A percentile compares a stretch with the other conserved stretches of the same genome.
phyloP scores from a whole-genome alignment of 129 eudicot genomes.

The Heracleum sosnowskyi region DNA sequence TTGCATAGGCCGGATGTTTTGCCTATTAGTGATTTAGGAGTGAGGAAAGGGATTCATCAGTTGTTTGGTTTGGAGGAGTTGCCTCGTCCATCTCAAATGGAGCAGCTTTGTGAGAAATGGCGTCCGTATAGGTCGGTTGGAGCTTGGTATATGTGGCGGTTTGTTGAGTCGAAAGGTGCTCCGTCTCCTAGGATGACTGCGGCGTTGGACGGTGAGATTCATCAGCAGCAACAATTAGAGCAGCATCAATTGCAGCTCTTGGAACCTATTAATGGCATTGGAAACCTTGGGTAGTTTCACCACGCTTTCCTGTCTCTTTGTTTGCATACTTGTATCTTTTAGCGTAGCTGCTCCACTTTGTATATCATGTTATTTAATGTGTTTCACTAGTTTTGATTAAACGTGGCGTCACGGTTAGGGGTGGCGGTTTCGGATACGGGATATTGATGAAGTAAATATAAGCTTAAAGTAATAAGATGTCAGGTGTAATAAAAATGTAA shows the following conservation, averaged over 20 bases:
- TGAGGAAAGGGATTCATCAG: constrained; percentile 81
- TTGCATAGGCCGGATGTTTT: constrained; percentile 84
- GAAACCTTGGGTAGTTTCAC: constrained; percentile 58
- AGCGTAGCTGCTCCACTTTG: not conserved
- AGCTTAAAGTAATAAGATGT: not conserved
- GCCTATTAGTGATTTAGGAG: constrained; percentile 88
- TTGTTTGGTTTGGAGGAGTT: constrained; percentile 72
- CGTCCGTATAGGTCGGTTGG: constrained; percentile 87
- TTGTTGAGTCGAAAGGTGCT: constrained; percentile 66
- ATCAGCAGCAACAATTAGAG: constrained; percentile 38
- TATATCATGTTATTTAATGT: constrained; percentile 3
- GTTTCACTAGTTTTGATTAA: not conserved
- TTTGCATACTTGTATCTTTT: not conserved
- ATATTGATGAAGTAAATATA: not conserved
- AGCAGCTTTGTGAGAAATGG: constrained; percentile 87
- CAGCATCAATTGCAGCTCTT: constrained; percentile 67
- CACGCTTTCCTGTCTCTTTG: not conserved
- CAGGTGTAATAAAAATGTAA: not conserved
- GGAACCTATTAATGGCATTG: constrained; percentile 81
- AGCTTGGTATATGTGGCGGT: constrained; percentile 97
- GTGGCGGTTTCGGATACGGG: not conserved
- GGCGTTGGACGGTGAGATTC: constrained; percentile 21
- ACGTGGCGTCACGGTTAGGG: not conserved
- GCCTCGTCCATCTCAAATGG: constrained; percentile 96
- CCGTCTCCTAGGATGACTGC: constrained; percentile 26